A percentile compares a stretch with the other conserved stretches of the same genome.
Evolutionary conservation across 345 rosid genomes (phyloP).

Genomic region (Noccaea bulbosa): DNA sequence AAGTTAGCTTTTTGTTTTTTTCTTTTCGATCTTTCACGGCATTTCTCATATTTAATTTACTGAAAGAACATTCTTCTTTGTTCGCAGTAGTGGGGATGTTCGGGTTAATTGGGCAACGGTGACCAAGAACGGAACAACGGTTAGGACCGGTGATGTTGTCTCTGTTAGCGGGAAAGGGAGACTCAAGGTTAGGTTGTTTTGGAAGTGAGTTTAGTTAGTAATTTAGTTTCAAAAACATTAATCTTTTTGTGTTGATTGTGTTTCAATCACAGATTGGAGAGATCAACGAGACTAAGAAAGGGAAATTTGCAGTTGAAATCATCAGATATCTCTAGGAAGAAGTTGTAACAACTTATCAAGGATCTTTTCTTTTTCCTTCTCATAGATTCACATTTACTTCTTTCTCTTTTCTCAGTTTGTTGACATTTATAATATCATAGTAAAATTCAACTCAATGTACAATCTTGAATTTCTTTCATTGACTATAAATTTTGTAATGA

Average conservation of each 20-base stretch:
- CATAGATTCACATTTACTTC: not conserved
- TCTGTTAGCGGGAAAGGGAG: constrained; percentile 94
- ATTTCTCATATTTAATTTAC: constrained; percentile 8
- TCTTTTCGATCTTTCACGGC: not conserved
- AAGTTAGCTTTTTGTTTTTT: not conserved
- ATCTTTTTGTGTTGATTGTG: not conserved
- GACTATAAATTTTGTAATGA: no score
- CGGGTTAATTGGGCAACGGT: constrained; percentile 81
- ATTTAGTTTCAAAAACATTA: constrained; percentile 12
- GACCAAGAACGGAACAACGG: constrained; percentile 70
- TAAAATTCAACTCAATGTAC: not conserved
- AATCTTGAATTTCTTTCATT: not conserved
- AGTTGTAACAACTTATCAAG: not conserved
- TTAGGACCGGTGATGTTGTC: constrained; percentile 82
- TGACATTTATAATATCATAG: constrained; percentile 16
- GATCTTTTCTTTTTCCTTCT: constrained; percentile 14
- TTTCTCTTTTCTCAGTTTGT: not conserved
- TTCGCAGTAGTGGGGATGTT: constrained; percentile 68
- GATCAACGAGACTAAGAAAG: constrained; percentile 74
- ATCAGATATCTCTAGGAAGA: constrained; percentile 61
- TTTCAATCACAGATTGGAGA: constrained; percentile 65
- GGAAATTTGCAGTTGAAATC: constrained; percentile 79
- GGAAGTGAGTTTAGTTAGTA: not conserved
- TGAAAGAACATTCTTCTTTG: not conserved
- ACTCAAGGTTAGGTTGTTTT: constrained; percentile 56